phyloP scores from a whole-genome alignment of 768 basidiomycete species.

The Tylopilus rubrobrunneus region DNA sequence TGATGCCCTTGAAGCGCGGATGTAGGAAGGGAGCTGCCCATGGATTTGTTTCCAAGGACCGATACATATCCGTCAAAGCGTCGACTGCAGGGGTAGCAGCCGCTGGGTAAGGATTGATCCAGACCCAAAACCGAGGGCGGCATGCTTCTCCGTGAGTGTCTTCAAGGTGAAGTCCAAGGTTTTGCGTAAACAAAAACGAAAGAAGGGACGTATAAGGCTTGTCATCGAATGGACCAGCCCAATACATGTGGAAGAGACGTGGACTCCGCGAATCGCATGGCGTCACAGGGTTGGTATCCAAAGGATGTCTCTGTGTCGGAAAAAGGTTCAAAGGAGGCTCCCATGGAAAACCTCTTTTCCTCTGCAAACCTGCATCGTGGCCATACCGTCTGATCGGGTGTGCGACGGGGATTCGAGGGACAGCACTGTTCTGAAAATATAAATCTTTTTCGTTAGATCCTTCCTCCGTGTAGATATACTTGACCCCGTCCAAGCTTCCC shows the following conservation, averaged over 20 bases:
- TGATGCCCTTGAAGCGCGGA: slow-evolving; percentile 83
- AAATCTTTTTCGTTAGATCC: background rate
- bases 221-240: background rate
- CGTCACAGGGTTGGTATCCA: slow-evolving; percentile 15
- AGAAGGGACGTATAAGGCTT: slow-evolving; percentile 51
- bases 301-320: slow-evolving; percentile 26
- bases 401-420: background rate
- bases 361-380: background rate
- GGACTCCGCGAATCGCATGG: slow-evolving; percentile 56
- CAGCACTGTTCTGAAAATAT: background rate
- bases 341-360: background rate
- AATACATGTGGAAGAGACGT: background rate
- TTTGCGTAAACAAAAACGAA: slow-evolving; percentile 92
- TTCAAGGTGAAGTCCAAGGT: slow-evolving; percentile 66
- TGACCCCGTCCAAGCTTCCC: background rate
- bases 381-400: background rate
- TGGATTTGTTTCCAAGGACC: slow-evolving; percentile 69
- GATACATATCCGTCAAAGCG: slow-evolving; percentile 74
- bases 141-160: slow-evolving; percentile 26
- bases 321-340: background rate
- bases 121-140: slow-evolving; percentile 90
- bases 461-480: background rate
- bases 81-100: background rate
- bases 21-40: slow-evolving; percentile 96
- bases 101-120: slow-evolving; percentile 96